Percentiles rank a stretch among this genome's conserved stretches.
phyloP scores from a whole-genome alignment of 2,329 filamentous ascomycete genomes.

The Myriosclerotinia scirpicola region DNA sequence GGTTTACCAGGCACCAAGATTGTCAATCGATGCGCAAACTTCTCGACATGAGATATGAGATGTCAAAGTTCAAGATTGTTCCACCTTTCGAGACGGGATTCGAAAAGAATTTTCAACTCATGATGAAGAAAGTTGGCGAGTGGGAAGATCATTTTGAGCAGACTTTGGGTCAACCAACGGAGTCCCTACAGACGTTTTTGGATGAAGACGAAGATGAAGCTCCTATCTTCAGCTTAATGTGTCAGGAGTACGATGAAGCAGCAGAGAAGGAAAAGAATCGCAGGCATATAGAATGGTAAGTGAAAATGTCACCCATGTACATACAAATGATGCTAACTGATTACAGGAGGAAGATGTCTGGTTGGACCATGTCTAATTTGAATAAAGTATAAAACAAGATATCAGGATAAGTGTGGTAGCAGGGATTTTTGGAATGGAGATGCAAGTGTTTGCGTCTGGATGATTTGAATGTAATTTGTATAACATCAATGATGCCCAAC shows the following conservation, averaged over 20 bases:
- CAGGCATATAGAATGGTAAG: background rate
- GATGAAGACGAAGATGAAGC: background rate
- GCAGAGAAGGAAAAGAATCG: background rate
- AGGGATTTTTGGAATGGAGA: too few species aligned
- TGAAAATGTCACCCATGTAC: background rate
- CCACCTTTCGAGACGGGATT: background rate
- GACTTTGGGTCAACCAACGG: background rate
- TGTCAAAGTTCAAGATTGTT: background rate
- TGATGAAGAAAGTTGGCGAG: background rate
- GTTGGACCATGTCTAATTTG: background rate
- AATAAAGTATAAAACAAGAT: background rate
- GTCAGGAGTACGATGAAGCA: background rate
- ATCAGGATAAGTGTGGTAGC: background rate
- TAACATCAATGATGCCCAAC: too few species aligned
- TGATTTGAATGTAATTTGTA: too few species aligned
- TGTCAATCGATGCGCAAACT: background rate
- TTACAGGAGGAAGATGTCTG: background rate
- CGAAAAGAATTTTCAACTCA: background rate
- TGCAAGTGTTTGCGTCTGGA: too few species aligned
- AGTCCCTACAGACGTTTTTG: background rate
- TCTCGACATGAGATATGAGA: background rate
- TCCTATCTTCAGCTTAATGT: background rate
- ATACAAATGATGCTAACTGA: background rate
- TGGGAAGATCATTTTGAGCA: background rate
- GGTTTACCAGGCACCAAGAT: background rate